Evolutionary conservation across 1,139 yeast genomes (phyloP), one percentile per base, ranked within the genome.

Genomic region (Lodderomyces theae): DNA sequence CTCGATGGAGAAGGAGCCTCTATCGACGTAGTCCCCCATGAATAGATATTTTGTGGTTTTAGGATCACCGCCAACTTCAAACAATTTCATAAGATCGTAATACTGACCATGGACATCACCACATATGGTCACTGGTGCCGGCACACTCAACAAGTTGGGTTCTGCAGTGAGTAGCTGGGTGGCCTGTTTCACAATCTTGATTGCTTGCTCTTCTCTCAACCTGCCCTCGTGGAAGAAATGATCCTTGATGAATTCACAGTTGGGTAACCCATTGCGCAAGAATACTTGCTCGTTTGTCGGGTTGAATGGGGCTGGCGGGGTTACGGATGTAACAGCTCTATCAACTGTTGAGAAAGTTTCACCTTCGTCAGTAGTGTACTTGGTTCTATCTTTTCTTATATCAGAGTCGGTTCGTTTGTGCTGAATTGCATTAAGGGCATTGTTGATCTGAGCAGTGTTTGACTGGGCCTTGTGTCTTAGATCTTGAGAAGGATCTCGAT

Each of bases 51-150:
- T 76, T 0, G 95, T 85, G 26, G 60, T 66, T 12, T 72, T 73
- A 3, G 97, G 97, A 57, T 84, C 83, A 2, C 97, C 98, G 29
- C 97, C 96, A 19, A 90, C 95, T 58, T 92, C 97, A 60, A 92
- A 88, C 39, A 92, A 66, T 62, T 90, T 90, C 80, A 90, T 76
- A 52, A 92, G 72, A 62, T 92, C 98, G 57, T 79, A 92, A 62
- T 80, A 88, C 61, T 92, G 98, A 7, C 98, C 98, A 61, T 92
- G 98, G 22, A 92, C 77, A 61, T 92, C 98, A 41, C 98, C 97
- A 66, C 97, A 90, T 2, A 92, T 89, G 1, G 97, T 90, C 4
- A 92, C 88, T 0, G 98, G 98, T 0, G 97, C 95, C 2, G 90
- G 90, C 2, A 92, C 86, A 23, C 75, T 75, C 42, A 92, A 66